Base-by-base conservation (phyloP, 1,139 yeast genomes). In the Suhomyces terraborum region DNA sequence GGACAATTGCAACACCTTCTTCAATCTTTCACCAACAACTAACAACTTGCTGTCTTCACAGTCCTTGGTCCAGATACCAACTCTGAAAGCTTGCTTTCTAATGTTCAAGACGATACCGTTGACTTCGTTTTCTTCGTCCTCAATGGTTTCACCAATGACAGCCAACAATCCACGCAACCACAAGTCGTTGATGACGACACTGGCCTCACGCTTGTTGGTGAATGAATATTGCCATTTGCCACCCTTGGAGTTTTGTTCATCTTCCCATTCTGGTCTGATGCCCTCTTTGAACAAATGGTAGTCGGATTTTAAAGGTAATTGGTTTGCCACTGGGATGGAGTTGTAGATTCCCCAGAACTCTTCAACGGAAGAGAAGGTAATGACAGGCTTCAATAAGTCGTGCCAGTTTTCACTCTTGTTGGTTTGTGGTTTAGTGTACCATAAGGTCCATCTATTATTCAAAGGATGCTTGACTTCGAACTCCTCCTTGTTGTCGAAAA, bases 191-290 rank as follows among this genome's bases (percentile, higher is more conserved):
- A 88, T 83, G 47, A 81, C 81, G 34, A 69, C 69, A 44, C 69
- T 66, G 46, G 74, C 73, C 50, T 77, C 85, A 54, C 80, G 79
- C 64, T 75, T 82, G 68, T 84, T 82, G 65, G 79, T 83, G 69
- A 80, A 87, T 31, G 88, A 78, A 51, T 59, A 70, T 56, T 69
- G 77, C 96, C 97, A 93, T 70, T 88, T 88, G 58, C 98, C 98
- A 61, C 99, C 98, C 55, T 82, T 77, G 49, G 89, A 67, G 70
- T 94, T 94, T 54, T 81, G 79, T 42, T 72, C 75, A 67, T 93
- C 98, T 75, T 93, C 99, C 99, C 99, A 93, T 74, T 93, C 98
- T 43, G 98, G 99, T 66, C 89, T 86, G 57, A 94, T 82, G 42
- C 93, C 96, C 62, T 86, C 87, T 70, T 93, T 87, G 76, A 94